Evolutionary conservation across 2,329 filamentous ascomycete genomes (phyloP), one percentile per base, ranked within the genome.

Genomic region (Talaromyces sp.): DNA sequence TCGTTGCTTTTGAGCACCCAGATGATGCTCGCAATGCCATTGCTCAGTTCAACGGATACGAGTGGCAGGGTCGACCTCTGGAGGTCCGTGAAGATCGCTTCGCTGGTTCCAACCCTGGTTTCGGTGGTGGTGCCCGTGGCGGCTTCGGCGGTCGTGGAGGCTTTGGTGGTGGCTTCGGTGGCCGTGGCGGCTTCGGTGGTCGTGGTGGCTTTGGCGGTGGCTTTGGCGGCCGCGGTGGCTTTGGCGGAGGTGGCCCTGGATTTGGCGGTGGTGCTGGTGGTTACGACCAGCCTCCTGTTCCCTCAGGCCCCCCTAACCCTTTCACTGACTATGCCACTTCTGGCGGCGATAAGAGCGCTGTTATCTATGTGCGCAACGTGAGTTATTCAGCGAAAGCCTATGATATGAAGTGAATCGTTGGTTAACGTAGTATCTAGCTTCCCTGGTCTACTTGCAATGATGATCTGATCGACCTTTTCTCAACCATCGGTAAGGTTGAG

Each of bases 361-460:
- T 82, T 48, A 99, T 99, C 73, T 97, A 96, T 69, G 94, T 97
- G 61, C 92, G 93, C 78, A 99, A 99, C 72, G 91, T 96, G 78
- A 86, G 91, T 82, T 9, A 49, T 29, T 24, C 16, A 37, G 7
- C 16, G n/a, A 10, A 19, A 17, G 33, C 13, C 29, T 6, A 22
- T 17, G 9, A 42, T 9, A 37, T 14, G 24, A 33, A 11, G n/a
- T 10, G 14, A 22, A 29, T 35, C 33, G 7, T 16, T 14, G 19
- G 27, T 67, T 57, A 66, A 64, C 54, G 74, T 54, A 16, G 45
- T 43, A 52, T 27, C 9, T 65, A 96, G 92, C 85, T 99, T 58
- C 94, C 94, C 11, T 99, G 94, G 94, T 97, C 94, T 24, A 99
- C 94, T 14, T 97, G 92, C 79, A 97, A 99, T 70, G 94, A 99